These are phyloP conservation scores for Kalanchoe fedtschenkoi DNA, from an alignment of 164 flowering plant genomes.

Conservation along the genomic window DNA sequence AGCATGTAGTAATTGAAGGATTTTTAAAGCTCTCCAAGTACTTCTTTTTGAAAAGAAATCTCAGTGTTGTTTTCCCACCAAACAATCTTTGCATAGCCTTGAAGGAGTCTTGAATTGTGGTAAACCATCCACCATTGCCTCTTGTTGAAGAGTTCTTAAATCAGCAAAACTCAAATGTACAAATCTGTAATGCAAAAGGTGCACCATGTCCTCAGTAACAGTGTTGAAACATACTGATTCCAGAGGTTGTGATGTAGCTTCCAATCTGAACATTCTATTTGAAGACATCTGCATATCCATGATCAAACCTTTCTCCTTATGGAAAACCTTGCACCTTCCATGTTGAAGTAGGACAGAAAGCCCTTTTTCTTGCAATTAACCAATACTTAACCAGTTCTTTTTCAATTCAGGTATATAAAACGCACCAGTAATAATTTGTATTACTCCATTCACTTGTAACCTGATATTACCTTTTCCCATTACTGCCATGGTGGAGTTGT, in stretches of 20 bases:
- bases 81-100: constrained; percentile 9
- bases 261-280: no score
- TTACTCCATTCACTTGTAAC: neutral
- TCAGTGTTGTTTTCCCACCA: constrained; percentile 16
- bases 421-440: constrained; percentile 6
- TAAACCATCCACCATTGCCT: constrained; percentile 12
- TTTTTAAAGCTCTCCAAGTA: constrained; percentile 7
- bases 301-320: no score
- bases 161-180: constrained; percentile 6
- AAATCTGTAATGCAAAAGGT: constrained; percentile 8
- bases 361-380: constrained; percentile 14
- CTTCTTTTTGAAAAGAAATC: constrained; percentile 10
- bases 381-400: constrained; percentile 14
- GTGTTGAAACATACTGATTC: neutral
- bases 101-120: no score
- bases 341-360: no score
- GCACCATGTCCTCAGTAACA: neutral
- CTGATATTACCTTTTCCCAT: constrained; percentile 8
- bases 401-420: constrained; percentile 13
- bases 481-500: constrained; percentile 6
- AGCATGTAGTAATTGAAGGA: constrained; percentile 6
- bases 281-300: neutral
- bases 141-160: neutral
- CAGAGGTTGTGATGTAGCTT: no score
- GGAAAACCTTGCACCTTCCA: no score